Evolutionary conservation across 2,329 filamentous ascomycete species (phyloP), one percentile per base, ranked within the genome.

Genomic region (Fusarium camptoceras): DNA sequence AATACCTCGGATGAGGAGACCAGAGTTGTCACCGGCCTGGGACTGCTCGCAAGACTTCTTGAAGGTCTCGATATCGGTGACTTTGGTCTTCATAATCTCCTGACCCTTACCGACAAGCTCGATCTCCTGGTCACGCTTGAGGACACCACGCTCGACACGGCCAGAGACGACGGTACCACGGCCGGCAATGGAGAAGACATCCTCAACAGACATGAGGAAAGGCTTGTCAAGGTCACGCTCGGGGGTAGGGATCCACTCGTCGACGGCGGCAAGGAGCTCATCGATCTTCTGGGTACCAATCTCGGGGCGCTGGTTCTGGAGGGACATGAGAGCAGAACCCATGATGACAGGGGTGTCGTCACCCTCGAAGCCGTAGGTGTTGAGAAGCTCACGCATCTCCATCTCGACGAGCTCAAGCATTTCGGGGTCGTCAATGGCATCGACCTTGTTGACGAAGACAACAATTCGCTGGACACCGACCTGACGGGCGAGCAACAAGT

Each of bases 381-480:
- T 89, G 66, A 99, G 91, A 59, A 99, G 91, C 85, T 99, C 96
- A 79, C 96, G 94, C 96, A 99, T 99, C 87, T 99, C 96, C 92
- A 99, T 97, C 89, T 99, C 96, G 81, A 99, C 96, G 64, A 99
- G 93, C 86, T 99, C 96, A 90, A 99, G 89, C 96, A 99, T 99
- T 85, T 99, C 96, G 69, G 93, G 92, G 86, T 99, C 96, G 76
- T 98, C 95, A 70, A 99, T 90, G 73, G 94, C 93, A 82, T 99
- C 96, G 80, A 98, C 89, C 89, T 99, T 99, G 92, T 99, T 99
- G 83, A 99, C 96, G 82, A 99, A 99, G 76, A 99, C 97, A 72
- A 99, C 96, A 74, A 98, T 95, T 84, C 91, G 94, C 87, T 98
- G 93, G 74, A 99, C 94, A 88, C 96, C 96, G 79, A 99, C 95